Conservation (phyloP, 352 stramenopile species). For the Peronospora destructor region DNA sequence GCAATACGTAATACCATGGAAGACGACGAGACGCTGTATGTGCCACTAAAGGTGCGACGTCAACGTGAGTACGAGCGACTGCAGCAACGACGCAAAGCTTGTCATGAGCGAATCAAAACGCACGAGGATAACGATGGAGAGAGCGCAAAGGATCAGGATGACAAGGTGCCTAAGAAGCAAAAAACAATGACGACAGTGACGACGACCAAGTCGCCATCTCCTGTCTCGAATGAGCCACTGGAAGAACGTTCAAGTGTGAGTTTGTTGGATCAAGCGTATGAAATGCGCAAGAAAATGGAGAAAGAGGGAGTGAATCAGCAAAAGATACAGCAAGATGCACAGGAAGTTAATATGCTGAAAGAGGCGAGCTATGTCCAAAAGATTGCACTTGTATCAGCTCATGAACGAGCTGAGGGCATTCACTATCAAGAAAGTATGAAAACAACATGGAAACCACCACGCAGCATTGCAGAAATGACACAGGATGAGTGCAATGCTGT, state of each 20-base stretch:
- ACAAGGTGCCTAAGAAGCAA: slow-evolving; percentile 16
- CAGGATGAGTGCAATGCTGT: slow-evolving; percentile 86
- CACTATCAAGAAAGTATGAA: slow-evolving; percentile 87
- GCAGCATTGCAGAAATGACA: slow-evolving; percentile 81
- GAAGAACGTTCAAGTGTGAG: slow-evolving; percentile 57
- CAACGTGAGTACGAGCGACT: slow-evolving; percentile 62
- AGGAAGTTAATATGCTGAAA: slow-evolving; percentile 91
- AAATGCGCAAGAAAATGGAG: slow-evolving; percentile 76
- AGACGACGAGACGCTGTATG: slow-evolving; percentile 54
- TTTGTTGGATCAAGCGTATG: slow-evolving; percentile 76
- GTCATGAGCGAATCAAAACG: slow-evolving; percentile 43
- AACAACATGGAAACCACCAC: slow-evolving; percentile 89
- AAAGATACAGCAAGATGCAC: slow-evolving; percentile 69
- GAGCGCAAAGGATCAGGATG: slow-evolving; percentile 17
- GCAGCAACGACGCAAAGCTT: slow-evolving; percentile 37
- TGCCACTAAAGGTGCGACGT: slow-evolving; percentile 72
- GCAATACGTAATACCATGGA: slow-evolving; percentile 3
- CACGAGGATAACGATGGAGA: slow-evolving; percentile 34
- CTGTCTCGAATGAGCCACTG: slow-evolving; percentile 1
- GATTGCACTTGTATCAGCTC: slow-evolving; percentile 89
- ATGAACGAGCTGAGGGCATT: slow-evolving; percentile 89
- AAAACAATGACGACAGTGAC: slow-evolving; percentile 2
- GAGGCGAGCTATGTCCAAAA: slow-evolving; percentile 95
- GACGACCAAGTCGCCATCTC: background rate
- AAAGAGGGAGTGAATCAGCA: slow-evolving; percentile 72